Conservation (phyloP, 495 filamentous ascomycete species). For the Saxophila tyrrhenica region DNA sequence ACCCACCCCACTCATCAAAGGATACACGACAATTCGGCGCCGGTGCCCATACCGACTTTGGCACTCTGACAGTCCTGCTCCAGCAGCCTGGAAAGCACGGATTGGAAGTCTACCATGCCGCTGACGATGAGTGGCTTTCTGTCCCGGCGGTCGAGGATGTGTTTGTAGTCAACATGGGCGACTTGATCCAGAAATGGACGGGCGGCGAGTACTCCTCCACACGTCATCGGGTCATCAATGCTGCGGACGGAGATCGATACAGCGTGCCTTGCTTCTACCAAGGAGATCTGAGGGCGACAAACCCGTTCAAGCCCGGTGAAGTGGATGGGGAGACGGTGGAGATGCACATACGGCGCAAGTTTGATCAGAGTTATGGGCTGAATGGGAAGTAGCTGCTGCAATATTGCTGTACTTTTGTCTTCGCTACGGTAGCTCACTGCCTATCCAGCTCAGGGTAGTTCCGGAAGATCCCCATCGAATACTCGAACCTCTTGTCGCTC, state of each 20-base stretch:
- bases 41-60: slow-evolving; percentile 34
- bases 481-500: slow-evolving; percentile 44
- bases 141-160: slow-evolving; percentile 29
- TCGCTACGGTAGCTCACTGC: slow-evolving; percentile 15
- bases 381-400: too few relatives aligned
- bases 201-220: slow-evolving; percentile 31
- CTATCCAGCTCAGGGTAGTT: slow-evolving; percentile 52
- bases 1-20: slow-evolving; percentile 27
- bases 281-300: slow-evolving; percentile 25
- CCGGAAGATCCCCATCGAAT: slow-evolving; percentile 47
- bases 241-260: slow-evolving; percentile 23
- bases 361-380: slow-evolving; percentile 6
- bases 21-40: slow-evolving; percentile 34
- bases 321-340: slow-evolving; percentile 23
- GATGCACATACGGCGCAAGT: slow-evolving; percentile 12
- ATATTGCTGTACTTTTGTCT: too few relatives aligned
- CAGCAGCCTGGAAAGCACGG: slow-evolving; percentile 35
- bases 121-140: slow-evolving; percentile 30
- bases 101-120: slow-evolving; percentile 34
- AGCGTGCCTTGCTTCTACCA: slow-evolving; percentile 27
- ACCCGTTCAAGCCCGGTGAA: slow-evolving; percentile 23
- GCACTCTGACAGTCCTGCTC: slow-evolving; percentile 34
- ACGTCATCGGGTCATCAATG: slow-evolving; percentile 32
- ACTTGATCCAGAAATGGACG: slow-evolving; percentile 33
- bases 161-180: slow-evolving; percentile 39